These are phyloP conservation scores for Candida peoriensis DNA, from an alignment of 805 yeast genomes.

Conservation along the genomic window DNA sequence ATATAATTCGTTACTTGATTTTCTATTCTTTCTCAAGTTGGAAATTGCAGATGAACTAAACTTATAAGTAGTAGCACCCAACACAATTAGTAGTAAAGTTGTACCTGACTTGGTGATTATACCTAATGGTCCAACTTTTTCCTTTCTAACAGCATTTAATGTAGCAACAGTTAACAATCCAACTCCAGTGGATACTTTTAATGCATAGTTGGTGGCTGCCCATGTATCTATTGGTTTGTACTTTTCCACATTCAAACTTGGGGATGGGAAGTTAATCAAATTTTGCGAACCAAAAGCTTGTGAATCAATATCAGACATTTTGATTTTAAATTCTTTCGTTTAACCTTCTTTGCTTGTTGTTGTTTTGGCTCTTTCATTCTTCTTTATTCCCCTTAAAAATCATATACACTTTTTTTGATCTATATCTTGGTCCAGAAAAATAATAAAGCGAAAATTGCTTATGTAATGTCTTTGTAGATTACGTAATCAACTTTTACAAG, in stretches of 20 bases:
- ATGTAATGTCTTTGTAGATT: too few species aligned
- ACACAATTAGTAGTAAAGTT: constrained; percentile 38
- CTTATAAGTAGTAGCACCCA: constrained; percentile 44
- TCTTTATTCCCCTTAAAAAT: too few species aligned
- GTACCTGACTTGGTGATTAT: constrained; percentile 19
- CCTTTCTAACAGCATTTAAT: constrained; percentile 40
- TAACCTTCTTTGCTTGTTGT: too few species aligned
- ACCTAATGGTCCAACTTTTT: constrained; percentile 34
- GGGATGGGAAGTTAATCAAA: too few species aligned
- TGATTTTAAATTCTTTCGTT: too few species aligned
- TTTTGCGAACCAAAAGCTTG: too few species aligned
- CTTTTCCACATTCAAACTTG: constrained; percentile 31
- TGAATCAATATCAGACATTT: too few species aligned
- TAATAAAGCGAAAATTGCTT: too few species aligned
- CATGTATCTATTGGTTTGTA: constrained; percentile 55
- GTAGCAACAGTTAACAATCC: constrained; percentile 46
- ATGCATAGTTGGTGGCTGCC: constrained; percentile 42
- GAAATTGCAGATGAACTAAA: constrained; percentile 40
- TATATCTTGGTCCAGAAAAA: too few species aligned
- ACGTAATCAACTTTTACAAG: too few species aligned
- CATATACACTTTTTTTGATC: too few species aligned
- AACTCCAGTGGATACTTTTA: constrained; percentile 38
- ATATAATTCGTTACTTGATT: constrained; percentile 51
- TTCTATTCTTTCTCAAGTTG: constrained; percentile 58
- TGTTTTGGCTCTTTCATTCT: too few species aligned